These are phyloP conservation scores for Macrolepiota dolichaula DNA, from an alignment of 768 basidiomycete genomes.

Conservation along the genomic window DNA sequence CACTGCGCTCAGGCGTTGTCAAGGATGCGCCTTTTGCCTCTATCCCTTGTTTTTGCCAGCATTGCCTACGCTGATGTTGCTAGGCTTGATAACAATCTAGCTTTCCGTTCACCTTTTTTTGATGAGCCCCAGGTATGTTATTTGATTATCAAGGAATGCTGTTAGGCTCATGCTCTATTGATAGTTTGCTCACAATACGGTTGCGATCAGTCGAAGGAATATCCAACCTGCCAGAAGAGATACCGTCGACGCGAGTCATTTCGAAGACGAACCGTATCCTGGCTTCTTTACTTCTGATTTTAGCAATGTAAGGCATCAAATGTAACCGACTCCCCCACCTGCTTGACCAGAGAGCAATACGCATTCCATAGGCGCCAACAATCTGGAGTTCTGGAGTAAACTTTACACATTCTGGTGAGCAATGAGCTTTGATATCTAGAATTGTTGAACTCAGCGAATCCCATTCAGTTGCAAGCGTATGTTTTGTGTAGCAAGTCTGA, in stretches of 20 bases:
- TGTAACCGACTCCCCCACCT: not conserved
- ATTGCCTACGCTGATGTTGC: slow-evolving; percentile 16
- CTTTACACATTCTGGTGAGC: slow-evolving; percentile 43
- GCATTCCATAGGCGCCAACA: slow-evolving; percentile 21
- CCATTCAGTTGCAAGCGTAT: slow-evolving; percentile 42
- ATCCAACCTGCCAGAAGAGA: slow-evolving; percentile 30
- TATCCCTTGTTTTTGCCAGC: slow-evolving; percentile 9
- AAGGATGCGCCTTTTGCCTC: not conserved
- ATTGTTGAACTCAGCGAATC: not conserved
- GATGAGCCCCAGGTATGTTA: slow-evolving; percentile 27
- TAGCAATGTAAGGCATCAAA: slow-evolving; percentile 32
- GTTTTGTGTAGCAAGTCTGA: slow-evolving; percentile 12
- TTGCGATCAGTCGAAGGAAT: slow-evolving; percentile 32
- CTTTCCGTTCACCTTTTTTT: slow-evolving; percentile 37
- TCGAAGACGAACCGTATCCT: slow-evolving; percentile 47
- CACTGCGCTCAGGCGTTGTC: not conserved
- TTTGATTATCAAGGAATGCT: not conserved
- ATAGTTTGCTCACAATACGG: slow-evolving; percentile 38
- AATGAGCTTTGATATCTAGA: not conserved
- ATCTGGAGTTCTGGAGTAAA: slow-evolving; percentile 48
- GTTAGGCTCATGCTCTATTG: no score
- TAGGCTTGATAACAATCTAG: slow-evolving; percentile 36
- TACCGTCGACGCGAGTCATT: slow-evolving; percentile 29
- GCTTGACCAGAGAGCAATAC: not conserved
- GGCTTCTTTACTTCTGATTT: slow-evolving; percentile 48